Evolutionary conservation across 2,329 filamentous ascomycete species (phyloP), one percentile per base, ranked within the genome.

Genomic region (Sporothrix brasiliensis): DNA sequence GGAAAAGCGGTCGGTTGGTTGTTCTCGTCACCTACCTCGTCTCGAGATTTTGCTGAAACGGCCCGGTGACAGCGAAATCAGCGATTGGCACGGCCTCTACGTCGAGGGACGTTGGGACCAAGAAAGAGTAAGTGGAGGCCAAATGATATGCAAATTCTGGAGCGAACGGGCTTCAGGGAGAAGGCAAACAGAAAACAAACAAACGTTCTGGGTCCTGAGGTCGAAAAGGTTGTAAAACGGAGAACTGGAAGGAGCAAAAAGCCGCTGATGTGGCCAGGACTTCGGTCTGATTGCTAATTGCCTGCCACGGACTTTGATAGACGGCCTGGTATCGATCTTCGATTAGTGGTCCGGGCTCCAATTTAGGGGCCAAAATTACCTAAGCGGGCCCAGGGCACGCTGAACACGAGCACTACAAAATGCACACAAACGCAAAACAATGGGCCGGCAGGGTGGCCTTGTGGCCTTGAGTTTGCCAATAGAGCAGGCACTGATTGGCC

Each of bases 271-370:
- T 70, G 69, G 69, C 69, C 67, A 70, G 61, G 69, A 50, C 61
- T 60, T 67, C 24, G 34, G 60, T 49, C 39, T 70, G 69, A 70
- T 70, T 70, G 69, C 69, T 68, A 71, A 71, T 71, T 56, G 60
- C 70, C 67, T 60, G 58, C 44, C 27, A 67, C 13, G 47, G 39
- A 63, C 47, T 66, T 66, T 69, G 70, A 60, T 69, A 69, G 50
- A 66, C 16, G 44, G 47, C 27, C 47, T 53, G 39, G n/a, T 39
- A 21, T 39, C 39, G 56, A 27, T 47, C 41, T 24, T 39, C 47
- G 58, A 39, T 27, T 39, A 63, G 39, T 63, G 39, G 58, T 27
- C 41, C 41, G 34, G 54, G 58, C 4, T 39, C 58, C 39, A 39
- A n/a, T n/a, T 7, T 50, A 61, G 30, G 67, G 67, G 60, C 67